Evolutionary conservation across 495 filamentous ascomycete species (phyloP), one percentile per base, ranked within the genome.

Genomic region (Hyaloscypha variabilis): DNA sequence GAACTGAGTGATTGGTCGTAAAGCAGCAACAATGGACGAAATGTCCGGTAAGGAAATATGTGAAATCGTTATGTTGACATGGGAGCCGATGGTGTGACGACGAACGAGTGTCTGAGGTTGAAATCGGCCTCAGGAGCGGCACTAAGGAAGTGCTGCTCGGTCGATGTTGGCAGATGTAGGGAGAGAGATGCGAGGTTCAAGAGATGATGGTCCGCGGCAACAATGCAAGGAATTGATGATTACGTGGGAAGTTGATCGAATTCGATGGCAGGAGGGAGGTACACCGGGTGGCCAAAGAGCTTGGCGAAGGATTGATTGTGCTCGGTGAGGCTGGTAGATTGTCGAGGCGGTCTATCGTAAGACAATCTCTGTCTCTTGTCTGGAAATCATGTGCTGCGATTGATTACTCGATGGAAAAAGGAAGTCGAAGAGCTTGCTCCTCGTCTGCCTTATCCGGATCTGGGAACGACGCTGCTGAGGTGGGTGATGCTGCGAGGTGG

Each of bases 361-460:
- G 66, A 67, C 67, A 69, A 67, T 64, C 70, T 64, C 62, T 26
- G 64, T 52, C 54, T 25, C 42, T 53, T 72, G 72, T 66, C 70
- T 75, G 72, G 77, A 72, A 69, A 74, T 76, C 78, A 81, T 81
- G 73, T 78, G 78, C 72, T 69, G 67, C 66, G 61, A 50, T 29
- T 66, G 67, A 55, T 65, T 68, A 67, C 59, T 76, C 67, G 52
- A 67, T 69, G 71, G 77, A 77, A 79, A 71, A 77, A 29, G 74
- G 79, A 67, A 74, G 78, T 73, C 67, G 71, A 79, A 77, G 77
- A 78, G 77, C 74, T 80, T 73, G 77, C 79, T 80, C 78, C 77
- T 75, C 77, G 69, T 73, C 75, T 76, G 76, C 76, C 78, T 74
- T 76, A 65, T 68, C 67, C 63, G 65, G 42, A 68, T 67, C 72